Evolutionary conservation across 2,329 filamentous ascomycete genomes (phyloP).

Genomic region (Teratosphaeria destructans): DNA sequence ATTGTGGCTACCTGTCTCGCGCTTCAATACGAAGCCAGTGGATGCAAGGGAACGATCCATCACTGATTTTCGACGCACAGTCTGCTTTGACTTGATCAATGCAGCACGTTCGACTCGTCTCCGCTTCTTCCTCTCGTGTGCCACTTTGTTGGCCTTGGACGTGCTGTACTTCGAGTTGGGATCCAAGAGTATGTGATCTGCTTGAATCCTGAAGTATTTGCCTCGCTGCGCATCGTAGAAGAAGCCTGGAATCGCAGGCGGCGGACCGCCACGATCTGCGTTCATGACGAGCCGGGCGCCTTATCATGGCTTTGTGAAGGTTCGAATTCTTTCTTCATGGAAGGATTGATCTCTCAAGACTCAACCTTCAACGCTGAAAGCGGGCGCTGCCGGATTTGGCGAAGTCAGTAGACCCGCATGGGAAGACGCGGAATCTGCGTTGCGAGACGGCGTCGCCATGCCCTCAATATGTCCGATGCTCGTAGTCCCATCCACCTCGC

Average conservation of each 20-base stretch:
- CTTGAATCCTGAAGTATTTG: conserved; percentile 41
- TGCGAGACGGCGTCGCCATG: neutral
- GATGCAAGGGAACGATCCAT: conserved; percentile 3
- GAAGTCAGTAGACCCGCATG: neutral
- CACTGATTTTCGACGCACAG: conserved; percentile 4
- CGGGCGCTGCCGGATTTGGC: neutral
- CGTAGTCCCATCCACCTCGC: neutral
- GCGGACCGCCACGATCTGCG: neutral
- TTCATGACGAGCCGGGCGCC: neutral
- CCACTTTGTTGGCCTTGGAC: conserved; percentile 29
- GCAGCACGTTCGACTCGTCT: conserved; percentile 12
- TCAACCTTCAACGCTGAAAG: neutral
- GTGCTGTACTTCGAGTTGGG: conserved; percentile 30
- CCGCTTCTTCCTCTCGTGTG: conserved; percentile 23
- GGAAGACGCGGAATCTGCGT: neutral
- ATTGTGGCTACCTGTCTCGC: conserved; percentile 4
- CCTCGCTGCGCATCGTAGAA: conserved; percentile 31
- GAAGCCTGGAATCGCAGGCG: neutral
- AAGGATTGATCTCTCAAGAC: neutral
- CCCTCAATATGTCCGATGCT: neutral
- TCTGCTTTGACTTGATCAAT: conserved; percentile 12
- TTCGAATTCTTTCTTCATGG: no score
- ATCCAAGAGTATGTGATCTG: conserved; percentile 25
- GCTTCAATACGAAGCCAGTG: conserved; percentile 3
- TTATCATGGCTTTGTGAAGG: neutral